Evolutionary conservation across 805 yeast genomes (phyloP), one percentile per base, ranked within the genome.

Genomic region (Pichia nanzhaoensis): DNA sequence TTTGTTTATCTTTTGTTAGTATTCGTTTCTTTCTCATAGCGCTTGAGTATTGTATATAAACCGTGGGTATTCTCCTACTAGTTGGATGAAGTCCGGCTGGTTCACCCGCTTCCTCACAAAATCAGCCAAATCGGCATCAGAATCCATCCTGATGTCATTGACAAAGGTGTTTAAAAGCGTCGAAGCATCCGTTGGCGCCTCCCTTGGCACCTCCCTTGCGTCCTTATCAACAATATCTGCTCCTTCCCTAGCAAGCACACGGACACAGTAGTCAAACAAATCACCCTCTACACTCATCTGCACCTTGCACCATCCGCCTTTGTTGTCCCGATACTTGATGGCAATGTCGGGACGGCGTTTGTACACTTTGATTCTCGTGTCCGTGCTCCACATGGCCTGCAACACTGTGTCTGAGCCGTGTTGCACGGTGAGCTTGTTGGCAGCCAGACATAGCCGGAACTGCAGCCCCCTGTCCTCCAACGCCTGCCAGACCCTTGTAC

Each of bases 321-420:
- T 14, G 6, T 10, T 30, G 18, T 37, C 37, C 33, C 37, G 37
- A 19, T 39, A 37, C 24, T 39, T 44, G 10, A 44, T 24, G 5
- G 42, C 42, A n/a, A 44, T 14, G 20, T 44, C 47, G 3, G 32
- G 32, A 2, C 19, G 16, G 5, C 47, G 18, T 3, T 22, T 44
- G 14, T 44, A 44, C 4, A 34, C 21, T 16, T 44, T 40, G 18
- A 27, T 13, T 5, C 16, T 13, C 6, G 6, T 14, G 16, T 10
- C 28, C 6, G 9, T 10, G 10, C 28, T 10, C 6, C 28, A 24
- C 9, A 10, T 10, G 9, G 28, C 10, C 28, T 24, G 9, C 28
- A 24, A 10, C 10, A 24, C 10, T 6, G 9, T 7, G 6, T 24
- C 28, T 24, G 28, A 24, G 28, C 28, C 28, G 28, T 24, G 28